Conservation (phyloP, 2,329 filamentous ascomycete species). For the Fusarium sp. region DNA sequence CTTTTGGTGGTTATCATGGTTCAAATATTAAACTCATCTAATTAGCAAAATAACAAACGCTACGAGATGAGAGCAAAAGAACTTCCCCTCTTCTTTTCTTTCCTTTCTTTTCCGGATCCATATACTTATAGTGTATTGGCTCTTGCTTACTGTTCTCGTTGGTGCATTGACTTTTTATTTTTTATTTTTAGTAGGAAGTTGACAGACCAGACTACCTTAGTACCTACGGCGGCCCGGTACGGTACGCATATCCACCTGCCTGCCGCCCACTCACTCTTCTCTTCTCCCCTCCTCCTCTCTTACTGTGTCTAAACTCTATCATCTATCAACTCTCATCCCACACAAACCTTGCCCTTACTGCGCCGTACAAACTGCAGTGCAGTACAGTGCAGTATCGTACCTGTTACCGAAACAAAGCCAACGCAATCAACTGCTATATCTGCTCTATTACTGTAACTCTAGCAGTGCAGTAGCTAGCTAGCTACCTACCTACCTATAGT, state of each 20-base stretch:
- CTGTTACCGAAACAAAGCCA: slow-evolving; percentile 17
- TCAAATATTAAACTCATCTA: slow-evolving; percentile 13
- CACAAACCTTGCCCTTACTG: slow-evolving; percentile 29
- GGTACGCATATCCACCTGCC: slow-evolving; percentile 12
- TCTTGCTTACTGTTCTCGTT: not conserved
- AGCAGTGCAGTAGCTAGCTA: not conserved
- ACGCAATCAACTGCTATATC: slow-evolving; percentile 21
- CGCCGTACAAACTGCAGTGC: slow-evolving; percentile 19
- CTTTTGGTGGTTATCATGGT: slow-evolving; percentile 22
- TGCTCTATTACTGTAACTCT: not conserved
- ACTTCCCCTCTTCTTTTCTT: slow-evolving; percentile 14
- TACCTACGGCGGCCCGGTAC: not conserved
- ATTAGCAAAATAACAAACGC: slow-evolving; percentile 10
- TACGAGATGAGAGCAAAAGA: slow-evolving; percentile 1
- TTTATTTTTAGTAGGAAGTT: not conserved
- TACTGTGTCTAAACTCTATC: slow-evolving; percentile 13
- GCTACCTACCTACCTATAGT: not conserved
- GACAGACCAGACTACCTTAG: not conserved
- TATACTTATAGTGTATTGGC: not conserved
- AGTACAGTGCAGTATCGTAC: slow-evolving; percentile 1
- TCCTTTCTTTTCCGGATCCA: not conserved
- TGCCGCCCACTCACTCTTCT: not conserved
- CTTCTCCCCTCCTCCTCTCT: slow-evolving; percentile 11
- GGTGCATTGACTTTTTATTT: not conserved
- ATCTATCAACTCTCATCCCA: slow-evolving; percentile 32